Evolutionary conservation across 768 basidiomycete species (phyloP), one percentile per base, ranked within the genome.

Genomic region (Rhizopogon vinicolor): DNA sequence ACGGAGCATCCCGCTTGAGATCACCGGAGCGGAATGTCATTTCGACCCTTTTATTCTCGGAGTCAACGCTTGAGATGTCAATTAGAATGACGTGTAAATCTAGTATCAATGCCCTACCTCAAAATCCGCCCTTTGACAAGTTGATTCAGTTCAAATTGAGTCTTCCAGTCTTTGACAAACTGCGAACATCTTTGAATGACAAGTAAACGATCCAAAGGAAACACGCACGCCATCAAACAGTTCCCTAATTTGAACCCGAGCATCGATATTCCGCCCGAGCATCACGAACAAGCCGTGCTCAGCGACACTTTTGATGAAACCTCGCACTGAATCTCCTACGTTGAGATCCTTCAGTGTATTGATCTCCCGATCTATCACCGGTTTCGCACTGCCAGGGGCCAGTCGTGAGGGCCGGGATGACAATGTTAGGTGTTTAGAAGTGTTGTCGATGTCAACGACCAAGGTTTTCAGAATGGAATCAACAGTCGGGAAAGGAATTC

Each of bases 121-220:
- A 91, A 70, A 64, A 98, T 83, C 51, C 90, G 84, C 48, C 95
- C 96, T 60, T 85, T 88, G 12, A 97, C 92, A 3, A 98, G 68
- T 63, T 98, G 93, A 62, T 91, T 86, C 41, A 79, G 72, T 58
- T 80, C 72, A 69, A 98, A 98, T 19, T 78, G 82, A 28, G 79
- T 75, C 72, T 95, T 89, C 96, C 96, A 99, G 41, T 98, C 95
- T 71, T 98, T 97, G 63, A 98, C 82, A 70, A 83, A 98, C 92
- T 97, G 62, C 41, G 22, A 19, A 58, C 10, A 44, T 40, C 7
- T 43, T 42, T 58, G 63, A 68, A 60, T 14, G 53, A 40, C 29
- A 46, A 3, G 13, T 18, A 10, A 9, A 3, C 18, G 51, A 28
- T 28, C 53, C 12, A 16, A 55, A 29, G 51, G 16, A 19, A 19